These are phyloP conservation scores for Paraleonurus japonicus DNA, from an alignment of 257 asterid species.

Conservation along the genomic window DNA sequence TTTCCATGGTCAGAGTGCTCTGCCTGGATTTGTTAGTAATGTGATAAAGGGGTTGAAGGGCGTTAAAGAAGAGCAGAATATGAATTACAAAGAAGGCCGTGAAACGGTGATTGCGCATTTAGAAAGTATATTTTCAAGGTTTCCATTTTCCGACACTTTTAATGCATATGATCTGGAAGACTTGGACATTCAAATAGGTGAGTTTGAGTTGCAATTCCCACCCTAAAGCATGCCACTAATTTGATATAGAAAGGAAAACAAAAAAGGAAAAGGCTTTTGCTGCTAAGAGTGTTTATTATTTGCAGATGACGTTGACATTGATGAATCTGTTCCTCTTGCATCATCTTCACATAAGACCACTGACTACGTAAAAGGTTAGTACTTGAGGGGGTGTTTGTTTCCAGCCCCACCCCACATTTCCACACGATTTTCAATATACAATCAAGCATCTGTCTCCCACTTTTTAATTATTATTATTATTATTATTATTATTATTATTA, in stretches of 20 bases:
- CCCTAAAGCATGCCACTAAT: conserved; percentile 5
- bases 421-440: no score
- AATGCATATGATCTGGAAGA: conserved; percentile 38
- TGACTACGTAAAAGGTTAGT: conserved; percentile 48
- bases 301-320: conserved; percentile 74
- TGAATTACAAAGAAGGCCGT: conserved; percentile 44
- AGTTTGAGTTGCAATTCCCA: conserved; percentile 24
- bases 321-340: conserved; percentile 54
- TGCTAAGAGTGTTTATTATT: conserved; percentile 24
- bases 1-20: conserved; percentile 44
- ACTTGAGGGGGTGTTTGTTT: background rate
- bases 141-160: conserved; percentile 68
- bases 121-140: conserved; percentile 79
- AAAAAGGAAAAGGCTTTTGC: conserved; percentile 2
- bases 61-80: conserved; percentile 44
- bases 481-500: no score
- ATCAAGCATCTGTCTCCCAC: no score
- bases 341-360: conserved; percentile 41
- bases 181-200: conserved; percentile 69
- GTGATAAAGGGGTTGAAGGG: conserved; percentile 86
- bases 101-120: conserved; percentile 55
- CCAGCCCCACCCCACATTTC: no score
- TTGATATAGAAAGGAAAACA: conserved; percentile 1
- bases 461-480: no score
- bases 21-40: conserved; percentile 66